phyloP scores from a whole-genome alignment of 331 rosid genomes.

The Pyrus hybrid region DNA sequence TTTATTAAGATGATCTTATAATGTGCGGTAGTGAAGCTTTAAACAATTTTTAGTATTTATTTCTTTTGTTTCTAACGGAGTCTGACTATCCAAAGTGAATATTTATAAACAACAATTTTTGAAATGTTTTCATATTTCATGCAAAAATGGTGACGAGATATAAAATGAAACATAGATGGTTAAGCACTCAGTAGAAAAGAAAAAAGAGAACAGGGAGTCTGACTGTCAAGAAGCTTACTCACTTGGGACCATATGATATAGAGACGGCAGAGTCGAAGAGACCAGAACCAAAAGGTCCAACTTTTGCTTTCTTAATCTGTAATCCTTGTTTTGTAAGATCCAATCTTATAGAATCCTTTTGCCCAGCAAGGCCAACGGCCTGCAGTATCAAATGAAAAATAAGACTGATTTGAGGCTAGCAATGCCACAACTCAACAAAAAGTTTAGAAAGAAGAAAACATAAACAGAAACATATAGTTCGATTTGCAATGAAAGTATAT shows the following conservation, averaged over 20 bases:
- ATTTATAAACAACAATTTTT: background rate
- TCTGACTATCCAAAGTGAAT: background rate
- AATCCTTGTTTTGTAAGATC: slow-evolving; percentile 64
- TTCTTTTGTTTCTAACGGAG: background rate
- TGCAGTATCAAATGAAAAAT: slow-evolving; percentile 30
- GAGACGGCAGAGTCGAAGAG: slow-evolving; percentile 99
- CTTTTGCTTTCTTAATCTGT: slow-evolving; percentile 74
- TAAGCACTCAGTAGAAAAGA: background rate
- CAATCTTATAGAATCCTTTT: slow-evolving; percentile 57
- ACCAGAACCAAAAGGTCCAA: slow-evolving; percentile 82
- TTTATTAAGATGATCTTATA: background rate
- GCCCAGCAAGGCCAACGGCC: slow-evolving; percentile 65
- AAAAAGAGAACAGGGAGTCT: background rate
- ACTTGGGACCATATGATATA: slow-evolving; percentile 56
- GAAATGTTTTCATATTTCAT: background rate
- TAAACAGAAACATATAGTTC: background rate
- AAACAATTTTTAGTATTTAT: background rate
- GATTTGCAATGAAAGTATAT: background rate
- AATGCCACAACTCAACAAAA: background rate
- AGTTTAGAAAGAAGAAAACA: background rate
- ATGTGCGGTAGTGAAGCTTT: background rate
- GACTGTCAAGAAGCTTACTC: slow-evolving; percentile 42
- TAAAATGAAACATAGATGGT: background rate
- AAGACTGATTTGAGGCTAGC: slow-evolving; percentile 2
- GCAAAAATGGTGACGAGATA: background rate